Evolutionary conservation across 1,284 basidiomycete species (phyloP), one percentile per base, ranked within the genome.

Genomic region (Ceratobasidium sp.): DNA sequence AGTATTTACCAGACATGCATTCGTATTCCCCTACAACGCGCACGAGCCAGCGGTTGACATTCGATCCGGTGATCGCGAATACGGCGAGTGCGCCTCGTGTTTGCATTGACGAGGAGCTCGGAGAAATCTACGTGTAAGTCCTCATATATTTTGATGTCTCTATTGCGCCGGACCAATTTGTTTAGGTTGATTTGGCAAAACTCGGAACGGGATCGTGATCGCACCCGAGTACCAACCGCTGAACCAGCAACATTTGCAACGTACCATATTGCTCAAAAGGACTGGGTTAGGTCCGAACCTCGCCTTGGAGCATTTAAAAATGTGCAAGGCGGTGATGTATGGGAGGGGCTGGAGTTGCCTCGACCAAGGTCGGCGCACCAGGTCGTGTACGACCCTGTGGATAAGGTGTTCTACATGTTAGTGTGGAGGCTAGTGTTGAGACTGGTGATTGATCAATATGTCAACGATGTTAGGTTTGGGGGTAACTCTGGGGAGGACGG

Each of bases 71-170:
- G 3, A 79, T 86, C 26, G 85, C 86, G 15, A 91, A 91, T 1
- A 91, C 92, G 0, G 91, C 92, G 0, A 89, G 91, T 82, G 92
- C 91, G 0, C 92, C 93, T 80, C 85, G 93, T 39, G 92, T 93
- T 1, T 90, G 92, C 5, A 88, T 94, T 26, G 92, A 94, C 81
- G 85, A 90, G 0, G 84, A 85, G 10, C 80, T 91, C 72, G 89
- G 88, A 77, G 93, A 95, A 82, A 89, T 94, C 6, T 94, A 93
- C 81, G 87, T 94, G 93, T 94, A 83, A 77, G 92, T 86, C 26
- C 15, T 58, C 13, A 6, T 58, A 40, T 53, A 6, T 15, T n/a
- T 53, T 20, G 51, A n/a, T 6, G 51, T 18, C 51, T 20, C 6
- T 53, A 20, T 20, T 53, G 51, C 33, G 33, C 33, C 33, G 4